A percentile compares a stretch with the other conserved stretches of the same genome.
Conservation (phyloP, 805 yeast species). For the Lipomyces yamadae region DNA sequence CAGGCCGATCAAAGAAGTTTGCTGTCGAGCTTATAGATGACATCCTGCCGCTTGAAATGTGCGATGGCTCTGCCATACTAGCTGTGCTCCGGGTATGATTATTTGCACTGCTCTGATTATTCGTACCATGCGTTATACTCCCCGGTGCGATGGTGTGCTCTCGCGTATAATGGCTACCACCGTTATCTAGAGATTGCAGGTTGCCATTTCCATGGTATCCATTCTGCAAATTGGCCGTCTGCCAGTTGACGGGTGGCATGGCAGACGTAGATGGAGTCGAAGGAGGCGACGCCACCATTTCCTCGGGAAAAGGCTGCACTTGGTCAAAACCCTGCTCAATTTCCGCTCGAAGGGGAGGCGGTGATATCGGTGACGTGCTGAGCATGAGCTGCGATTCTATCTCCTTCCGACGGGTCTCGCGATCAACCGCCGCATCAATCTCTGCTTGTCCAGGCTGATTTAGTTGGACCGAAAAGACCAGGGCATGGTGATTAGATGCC, state of each 20-base stretch:
- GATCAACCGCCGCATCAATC: constrained; percentile 16
- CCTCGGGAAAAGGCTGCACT: not conserved
- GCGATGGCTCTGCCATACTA: constrained; percentile 25
- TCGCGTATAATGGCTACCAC: not conserved
- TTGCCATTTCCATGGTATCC: not conserved
- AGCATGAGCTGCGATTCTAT: constrained; percentile 34
- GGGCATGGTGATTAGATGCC: constrained; percentile 2
- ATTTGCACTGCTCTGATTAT: not conserved
- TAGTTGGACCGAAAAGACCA: constrained; percentile 24
- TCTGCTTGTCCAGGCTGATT: constrained; percentile 30
- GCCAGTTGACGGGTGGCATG: not conserved
- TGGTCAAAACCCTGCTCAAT: constrained; percentile 11
- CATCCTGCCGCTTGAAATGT: constrained; percentile 33
- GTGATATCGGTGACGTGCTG: constrained; percentile 33
- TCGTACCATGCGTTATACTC: not conserved
- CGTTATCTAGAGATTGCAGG: not conserved
- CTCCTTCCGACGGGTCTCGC: constrained; percentile 18
- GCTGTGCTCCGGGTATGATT: constrained; percentile 17
- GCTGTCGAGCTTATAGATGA: constrained; percentile 32
- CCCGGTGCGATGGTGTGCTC: not conserved
- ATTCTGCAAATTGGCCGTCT: not conserved
- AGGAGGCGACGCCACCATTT: constrained; percentile 30
- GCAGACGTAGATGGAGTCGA: constrained; percentile 29
- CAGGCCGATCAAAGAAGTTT: constrained; percentile 36
- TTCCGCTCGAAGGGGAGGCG: constrained; percentile 32